phyloP scores from a whole-genome alignment of 1,139 yeast species.

The Taiozyma sp. region DNA sequence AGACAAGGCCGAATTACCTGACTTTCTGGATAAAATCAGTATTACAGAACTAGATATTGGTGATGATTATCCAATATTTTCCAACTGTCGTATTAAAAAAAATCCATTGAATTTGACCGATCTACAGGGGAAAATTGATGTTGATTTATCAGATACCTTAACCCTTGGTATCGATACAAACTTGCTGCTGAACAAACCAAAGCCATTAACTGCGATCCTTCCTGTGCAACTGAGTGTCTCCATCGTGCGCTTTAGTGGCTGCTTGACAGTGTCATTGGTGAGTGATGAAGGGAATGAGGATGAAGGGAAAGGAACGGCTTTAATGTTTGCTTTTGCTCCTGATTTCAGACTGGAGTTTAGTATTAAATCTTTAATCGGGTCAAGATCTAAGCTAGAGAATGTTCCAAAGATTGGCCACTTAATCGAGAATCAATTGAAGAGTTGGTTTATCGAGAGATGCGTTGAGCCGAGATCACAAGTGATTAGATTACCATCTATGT shows the following conservation, averaged over 20 bases:
- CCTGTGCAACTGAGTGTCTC: conserved; percentile 86
- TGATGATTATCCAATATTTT: conserved; percentile 90
- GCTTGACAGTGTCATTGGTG: conserved; percentile 64
- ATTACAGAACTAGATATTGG: conserved; percentile 92
- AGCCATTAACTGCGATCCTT: conserved; percentile 76
- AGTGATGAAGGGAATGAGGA: conserved; percentile 19
- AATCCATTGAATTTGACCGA: conserved; percentile 38
- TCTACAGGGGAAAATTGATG: conserved; percentile 89
- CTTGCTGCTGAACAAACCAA: conserved; percentile 77
- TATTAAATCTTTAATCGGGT: conserved; percentile 83
- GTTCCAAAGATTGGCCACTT: conserved; percentile 88
- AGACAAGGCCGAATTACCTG: conserved; percentile 51
- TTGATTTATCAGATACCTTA: conserved; percentile 84
- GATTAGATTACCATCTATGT: conserved; percentile 75
- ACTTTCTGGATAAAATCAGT: conserved; percentile 70
- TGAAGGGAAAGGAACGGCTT: conserved; percentile 53
- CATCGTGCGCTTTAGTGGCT: conserved; percentile 89
- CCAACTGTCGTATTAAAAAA: conserved; percentile 82
- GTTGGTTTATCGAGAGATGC: conserved; percentile 90
- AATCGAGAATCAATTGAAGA: conserved; percentile 75
- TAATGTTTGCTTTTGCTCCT: conserved; percentile 87
- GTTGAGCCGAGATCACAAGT: conserved; percentile 92
- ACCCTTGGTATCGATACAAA: conserved; percentile 88
- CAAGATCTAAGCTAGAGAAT: conserved; percentile 87
- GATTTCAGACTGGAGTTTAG: conserved; percentile 86